Conservation (phyloP, 2,329 filamentous ascomycete genomes). For the Dothideomycetidae sp. region DNA sequence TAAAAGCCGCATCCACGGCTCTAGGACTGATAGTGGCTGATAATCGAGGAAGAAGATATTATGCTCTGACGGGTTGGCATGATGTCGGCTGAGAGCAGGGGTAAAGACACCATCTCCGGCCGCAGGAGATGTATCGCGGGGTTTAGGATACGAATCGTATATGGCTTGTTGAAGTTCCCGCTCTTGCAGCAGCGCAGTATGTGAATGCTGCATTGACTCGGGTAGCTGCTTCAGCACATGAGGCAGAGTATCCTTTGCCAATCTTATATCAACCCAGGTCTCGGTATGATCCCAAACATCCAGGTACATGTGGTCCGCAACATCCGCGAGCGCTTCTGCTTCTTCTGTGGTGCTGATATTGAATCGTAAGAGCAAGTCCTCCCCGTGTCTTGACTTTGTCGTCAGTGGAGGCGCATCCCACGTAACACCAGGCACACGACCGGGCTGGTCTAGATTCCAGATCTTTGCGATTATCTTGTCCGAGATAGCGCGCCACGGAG, state of each 20-base stretch:
- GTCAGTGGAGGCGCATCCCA: constrained; percentile 4
- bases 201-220: constrained; percentile 52
- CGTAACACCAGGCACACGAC: neutral
- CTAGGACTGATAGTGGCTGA: constrained; percentile 69
- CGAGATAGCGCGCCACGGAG: constrained; percentile 12
- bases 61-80: constrained; percentile 27
- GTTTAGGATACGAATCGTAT: constrained; percentile 56
- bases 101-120: constrained; percentile 13
- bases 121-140: constrained; percentile 8
- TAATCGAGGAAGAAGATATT: constrained; percentile 89
- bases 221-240: constrained; percentile 69
- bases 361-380: constrained; percentile 83
- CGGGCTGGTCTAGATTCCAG: constrained; percentile 9
- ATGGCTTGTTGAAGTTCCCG: constrained; percentile 55
- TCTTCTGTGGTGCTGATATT: constrained; percentile 57
- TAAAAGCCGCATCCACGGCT: constrained; percentile 84
- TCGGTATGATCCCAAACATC: constrained; percentile 82
- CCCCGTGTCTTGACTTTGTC: constrained; percentile 42
- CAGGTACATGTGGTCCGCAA: constrained; percentile 59
- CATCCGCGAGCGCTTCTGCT: constrained; percentile 55
- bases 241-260: constrained; percentile 59
- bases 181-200: constrained; percentile 66
- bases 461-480: constrained; percentile 12
- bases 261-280: constrained; percentile 70
- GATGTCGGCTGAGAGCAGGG: constrained; percentile 19